These are phyloP conservation scores for Tolypocladium nubicola DNA, from an alignment of 2,329 filamentous ascomycete genomes.

Conservation along the genomic window DNA sequence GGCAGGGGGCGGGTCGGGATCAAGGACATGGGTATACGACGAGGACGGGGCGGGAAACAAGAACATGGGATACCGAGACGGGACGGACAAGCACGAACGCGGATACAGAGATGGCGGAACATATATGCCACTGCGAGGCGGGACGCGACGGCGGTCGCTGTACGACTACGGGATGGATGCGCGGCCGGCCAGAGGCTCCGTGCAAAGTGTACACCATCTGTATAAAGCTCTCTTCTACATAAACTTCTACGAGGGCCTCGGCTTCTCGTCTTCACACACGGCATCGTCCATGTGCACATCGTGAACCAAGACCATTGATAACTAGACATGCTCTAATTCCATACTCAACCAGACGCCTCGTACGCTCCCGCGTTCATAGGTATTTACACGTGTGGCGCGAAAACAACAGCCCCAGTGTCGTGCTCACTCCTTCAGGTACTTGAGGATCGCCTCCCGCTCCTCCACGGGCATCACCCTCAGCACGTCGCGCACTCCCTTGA, in stretches of 20 bases:
- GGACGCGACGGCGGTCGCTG: neutral
- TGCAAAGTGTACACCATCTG: neutral
- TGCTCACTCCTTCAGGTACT: conserved; percentile 37
- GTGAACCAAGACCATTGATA: neutral
- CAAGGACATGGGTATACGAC: too few relatives aligned
- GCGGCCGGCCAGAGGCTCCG: neutral
- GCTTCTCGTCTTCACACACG: neutral
- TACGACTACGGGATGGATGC: neutral
- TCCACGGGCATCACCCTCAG: conserved; percentile 77
- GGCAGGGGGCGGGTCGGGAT: neutral
- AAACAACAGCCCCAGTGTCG: neutral
- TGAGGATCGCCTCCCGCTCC: conserved; percentile 76
- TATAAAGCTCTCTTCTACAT: neutral
- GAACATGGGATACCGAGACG: neutral
- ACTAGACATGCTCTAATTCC: neutral
- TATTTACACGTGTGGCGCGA: neutral
- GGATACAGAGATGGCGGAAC: neutral
- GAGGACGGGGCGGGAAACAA: neutral
- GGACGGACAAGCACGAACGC: neutral
- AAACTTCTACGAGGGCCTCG: neutral
- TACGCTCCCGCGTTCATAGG: neutral
- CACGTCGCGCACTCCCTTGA: conserved; percentile 80
- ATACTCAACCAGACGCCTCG: neutral
- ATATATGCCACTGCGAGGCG: neutral
- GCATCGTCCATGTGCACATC: neutral